Evolutionary conservation across 257 asterid species (phyloP), one percentile per base, ranked within the genome.

Genomic region (Salvia rosmarinus): DNA sequence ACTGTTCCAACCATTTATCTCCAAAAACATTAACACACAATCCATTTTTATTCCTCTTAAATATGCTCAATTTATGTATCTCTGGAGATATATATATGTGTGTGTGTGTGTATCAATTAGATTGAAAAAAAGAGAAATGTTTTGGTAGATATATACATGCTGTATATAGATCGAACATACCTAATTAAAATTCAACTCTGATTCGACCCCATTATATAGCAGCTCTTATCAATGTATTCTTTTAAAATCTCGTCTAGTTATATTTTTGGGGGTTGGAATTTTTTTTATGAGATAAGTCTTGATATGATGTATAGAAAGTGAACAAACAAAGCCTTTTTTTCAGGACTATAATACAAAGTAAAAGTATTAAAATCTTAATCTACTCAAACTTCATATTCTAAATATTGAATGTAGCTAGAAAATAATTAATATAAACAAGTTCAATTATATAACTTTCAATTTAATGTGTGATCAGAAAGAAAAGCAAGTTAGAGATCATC

Each of bases 1-100:
- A 13, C 51, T 47, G 56, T 59, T 57, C 40, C 20, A 28, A 50
- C 49, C 77, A 37, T 64, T 52, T 56, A 50, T 50, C 35, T 8
- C 64, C 71, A 63, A 64, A 73, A 30, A 39, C 32, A 37, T 35
- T 25, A 16, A 35, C 20, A 32, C 62, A 32, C 3, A 59, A 39
- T 64, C 51, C 66, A 49, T 49, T 49, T 20, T 51, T 1, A 25
- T 9, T 23, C 20, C 63, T 56, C 63, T 56, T 55, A 57, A 57
- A 57, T 14, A 25, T 28, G 17, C 19, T 28, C 61, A 5, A 11
- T 12, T 21, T 54, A 21, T 54, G 14, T 51, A 5, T 54, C 8
- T 54, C 17, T 6, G 10, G 60, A 54, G 16, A 42, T 42, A 40
- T 40, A 25, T 25, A n/a, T n/a, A n/a, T n/a, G n/a, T n/a, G n/a